Conservation (phyloP, 2,329 filamentous ascomycete genomes). For the Cercospora sp. region DNA sequence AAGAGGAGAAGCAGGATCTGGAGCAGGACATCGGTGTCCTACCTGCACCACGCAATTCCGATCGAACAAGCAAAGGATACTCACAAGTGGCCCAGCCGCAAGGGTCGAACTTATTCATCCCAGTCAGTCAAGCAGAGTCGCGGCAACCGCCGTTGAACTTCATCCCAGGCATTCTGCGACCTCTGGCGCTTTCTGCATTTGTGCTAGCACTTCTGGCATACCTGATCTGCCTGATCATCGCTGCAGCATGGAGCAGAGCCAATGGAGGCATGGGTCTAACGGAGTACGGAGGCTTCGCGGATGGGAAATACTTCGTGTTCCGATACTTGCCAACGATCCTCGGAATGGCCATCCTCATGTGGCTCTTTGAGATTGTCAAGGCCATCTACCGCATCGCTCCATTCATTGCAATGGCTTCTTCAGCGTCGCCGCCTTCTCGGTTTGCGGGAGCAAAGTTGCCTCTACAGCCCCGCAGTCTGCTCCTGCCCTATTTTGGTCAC, state of each 20-base stretch:
- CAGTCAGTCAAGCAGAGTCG: slow-evolving; percentile 33
- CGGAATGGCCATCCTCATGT: slow-evolving; percentile 70
- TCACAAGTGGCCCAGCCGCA: slow-evolving; percentile 12
- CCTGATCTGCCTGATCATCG: slow-evolving; percentile 70
- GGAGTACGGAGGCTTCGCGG: slow-evolving; percentile 67
- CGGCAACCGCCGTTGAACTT: slow-evolving; percentile 57
- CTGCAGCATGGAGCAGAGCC: slow-evolving; percentile 65
- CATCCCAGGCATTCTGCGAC: slow-evolving; percentile 69
- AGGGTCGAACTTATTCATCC: slow-evolving; percentile 37
- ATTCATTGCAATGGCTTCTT: slow-evolving; percentile 72
- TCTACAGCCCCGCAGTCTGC: slow-evolving; percentile 60
- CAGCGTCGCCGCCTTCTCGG: slow-evolving; percentile 59
- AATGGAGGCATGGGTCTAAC: slow-evolving; percentile 61
- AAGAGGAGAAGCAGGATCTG: slow-evolving; percentile 25
- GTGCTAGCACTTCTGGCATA: slow-evolving; percentile 66
- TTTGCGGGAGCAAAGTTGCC: slow-evolving; percentile 66
- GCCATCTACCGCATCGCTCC: slow-evolving; percentile 76
- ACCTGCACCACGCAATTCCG: slow-evolving; percentile 16
- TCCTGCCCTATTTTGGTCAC: slow-evolving; percentile 67
- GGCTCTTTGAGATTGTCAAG: slow-evolving; percentile 71
- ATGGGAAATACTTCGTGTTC: slow-evolving; percentile 78
- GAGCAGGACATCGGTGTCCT: slow-evolving; percentile 19
- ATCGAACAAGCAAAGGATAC: slow-evolving; percentile 16
- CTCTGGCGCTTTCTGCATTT: slow-evolving; percentile 61
- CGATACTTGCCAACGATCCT: slow-evolving; percentile 79